Evolutionary conservation across 371 early-diverging fungal species (phyloP), one percentile per base, ranked within the genome.

Genomic region (Chytridiales sp.): DNA sequence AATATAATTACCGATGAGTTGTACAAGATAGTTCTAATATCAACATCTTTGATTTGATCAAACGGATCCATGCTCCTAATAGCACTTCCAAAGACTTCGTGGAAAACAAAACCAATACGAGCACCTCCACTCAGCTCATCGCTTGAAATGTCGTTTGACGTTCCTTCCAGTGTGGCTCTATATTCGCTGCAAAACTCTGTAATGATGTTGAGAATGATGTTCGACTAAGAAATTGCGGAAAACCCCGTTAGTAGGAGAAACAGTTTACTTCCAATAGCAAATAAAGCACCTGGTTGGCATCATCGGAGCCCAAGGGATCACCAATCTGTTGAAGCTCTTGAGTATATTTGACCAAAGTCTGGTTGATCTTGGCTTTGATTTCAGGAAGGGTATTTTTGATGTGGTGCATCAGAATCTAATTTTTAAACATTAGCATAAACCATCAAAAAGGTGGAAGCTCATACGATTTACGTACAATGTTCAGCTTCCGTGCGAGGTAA

Each of bases 121-220:
- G 99, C 99, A 65, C 99, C 99, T 59, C 99, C 98, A 29, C 92
- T 87, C 3, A 99, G 80, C 76, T 99, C 99, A 74, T 87, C 90
- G 39, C 90, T 85, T 2, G 94, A 85, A 30, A 95, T 77, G 48
- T 97, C 97, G 47, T 89, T 85, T 4, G 95, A 88, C 53, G 91
- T 94, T 64, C 97, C 98, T 58, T 95, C 95, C 47, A 98, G 87
- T 38, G 94, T 82, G 15, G 92, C 88, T 44, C 93, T 85, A 79
- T 94, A 97, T 66, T 97, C 97, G 52, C 78, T 92, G 66, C 90
- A 90, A 68, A 98, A 97, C 70, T 98, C 98, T 21, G 98, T 97
- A 60, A 98, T 95, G 46, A 95, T 90, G 67, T 89, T 91, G 15
- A 98, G 82, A 11, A 96, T 89, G 55, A 93, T 67, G 72, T 90